Conservation (phyloP, 352 stramenopile genomes). For the Phytopythium mirpurense region DNA sequence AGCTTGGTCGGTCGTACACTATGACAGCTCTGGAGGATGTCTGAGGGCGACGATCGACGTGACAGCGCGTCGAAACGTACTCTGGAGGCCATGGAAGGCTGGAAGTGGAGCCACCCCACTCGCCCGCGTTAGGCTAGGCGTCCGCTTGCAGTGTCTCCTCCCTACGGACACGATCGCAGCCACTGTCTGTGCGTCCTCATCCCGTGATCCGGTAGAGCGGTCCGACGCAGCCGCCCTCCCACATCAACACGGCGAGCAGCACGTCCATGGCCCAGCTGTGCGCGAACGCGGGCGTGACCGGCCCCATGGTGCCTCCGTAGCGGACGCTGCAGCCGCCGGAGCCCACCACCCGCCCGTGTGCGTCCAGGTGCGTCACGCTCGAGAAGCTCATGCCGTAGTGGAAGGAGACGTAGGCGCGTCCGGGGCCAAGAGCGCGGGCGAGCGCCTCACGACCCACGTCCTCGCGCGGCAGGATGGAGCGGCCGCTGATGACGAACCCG, state of each 20-base stretch:
- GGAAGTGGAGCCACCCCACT: too few species aligned
- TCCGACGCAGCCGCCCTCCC: slow-evolving; percentile 16
- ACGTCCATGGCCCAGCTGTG: slow-evolving; percentile 25
- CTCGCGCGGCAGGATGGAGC: slow-evolving; percentile 10
- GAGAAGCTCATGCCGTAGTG: slow-evolving; percentile 16
- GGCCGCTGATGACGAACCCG: slow-evolving; percentile 17
- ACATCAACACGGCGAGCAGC: slow-evolving; percentile 18
- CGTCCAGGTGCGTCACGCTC: slow-evolving; percentile 8
- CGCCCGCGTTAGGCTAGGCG: too few species aligned
- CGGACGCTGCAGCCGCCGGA: slow-evolving; percentile 14
- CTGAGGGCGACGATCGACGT: too few species aligned
- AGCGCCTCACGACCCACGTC: slow-evolving; percentile 6
- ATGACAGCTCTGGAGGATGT: too few species aligned
- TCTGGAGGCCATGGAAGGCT: too few species aligned
- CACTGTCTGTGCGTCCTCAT: too few species aligned
- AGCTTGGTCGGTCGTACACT: too few species aligned
- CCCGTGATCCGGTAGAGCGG: slow-evolving; percentile 10
- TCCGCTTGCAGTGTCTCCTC: too few species aligned
- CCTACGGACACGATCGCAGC: too few species aligned
- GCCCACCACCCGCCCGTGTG: background rate
- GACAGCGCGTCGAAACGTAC: too few species aligned
- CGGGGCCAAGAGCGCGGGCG: background rate
- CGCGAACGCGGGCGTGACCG: slow-evolving; percentile 15
- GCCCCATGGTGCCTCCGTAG: slow-evolving; percentile 18
- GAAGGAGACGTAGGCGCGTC: slow-evolving; percentile 9